A percentile compares a stretch with the other conserved stretches of the same genome.
Evolutionary conservation across 371 early-diverging fungal species (phyloP).

Genomic region (Mucor saturninus): DNA sequence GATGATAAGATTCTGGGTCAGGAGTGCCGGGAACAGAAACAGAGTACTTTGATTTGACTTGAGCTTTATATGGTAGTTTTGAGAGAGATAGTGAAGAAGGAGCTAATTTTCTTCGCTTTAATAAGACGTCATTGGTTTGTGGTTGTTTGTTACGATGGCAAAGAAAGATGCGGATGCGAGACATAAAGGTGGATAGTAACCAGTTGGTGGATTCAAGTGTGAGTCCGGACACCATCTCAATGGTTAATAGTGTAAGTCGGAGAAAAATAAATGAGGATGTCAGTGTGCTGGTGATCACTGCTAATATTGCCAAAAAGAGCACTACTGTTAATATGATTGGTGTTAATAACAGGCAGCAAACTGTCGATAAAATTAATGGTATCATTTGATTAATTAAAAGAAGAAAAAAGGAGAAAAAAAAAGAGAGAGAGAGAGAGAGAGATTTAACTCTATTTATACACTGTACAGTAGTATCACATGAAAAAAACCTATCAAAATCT

Average conservation of each 20-base stretch:
- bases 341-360: conserved; percentile 24
- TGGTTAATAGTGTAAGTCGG: conserved; percentile 26
- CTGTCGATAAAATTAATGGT: conserved; percentile 15
- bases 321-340: conserved; percentile 26
- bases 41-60: conserved; percentile 27
- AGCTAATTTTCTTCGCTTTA: conserved; percentile 19
- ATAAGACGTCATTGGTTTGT: conserved; percentile 1
- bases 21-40: conserved; percentile 31
- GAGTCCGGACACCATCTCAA: conserved; percentile 33
- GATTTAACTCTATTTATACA: not conserved
- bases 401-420: conserved; percentile 5
- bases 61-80: conserved; percentile 26
- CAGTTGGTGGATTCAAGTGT: conserved; percentile 37
- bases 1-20: conserved; percentile 26
- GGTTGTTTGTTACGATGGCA: conserved; percentile 3
- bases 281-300: conserved; percentile 32
- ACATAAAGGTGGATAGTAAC: conserved; percentile 24
- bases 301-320: conserved; percentile 15
- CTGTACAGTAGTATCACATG: not conserved
- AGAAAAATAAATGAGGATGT: conserved; percentile 36
- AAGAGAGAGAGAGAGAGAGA: not conserved
- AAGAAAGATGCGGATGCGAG: conserved; percentile 3
- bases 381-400: conserved; percentile 4
- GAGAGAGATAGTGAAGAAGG: conserved; percentile 25
- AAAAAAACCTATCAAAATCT: conserved; percentile 1